Evolutionary conservation across 2,329 filamentous ascomycete species (phyloP).

Genomic region (Acarospora socialis): DNA sequence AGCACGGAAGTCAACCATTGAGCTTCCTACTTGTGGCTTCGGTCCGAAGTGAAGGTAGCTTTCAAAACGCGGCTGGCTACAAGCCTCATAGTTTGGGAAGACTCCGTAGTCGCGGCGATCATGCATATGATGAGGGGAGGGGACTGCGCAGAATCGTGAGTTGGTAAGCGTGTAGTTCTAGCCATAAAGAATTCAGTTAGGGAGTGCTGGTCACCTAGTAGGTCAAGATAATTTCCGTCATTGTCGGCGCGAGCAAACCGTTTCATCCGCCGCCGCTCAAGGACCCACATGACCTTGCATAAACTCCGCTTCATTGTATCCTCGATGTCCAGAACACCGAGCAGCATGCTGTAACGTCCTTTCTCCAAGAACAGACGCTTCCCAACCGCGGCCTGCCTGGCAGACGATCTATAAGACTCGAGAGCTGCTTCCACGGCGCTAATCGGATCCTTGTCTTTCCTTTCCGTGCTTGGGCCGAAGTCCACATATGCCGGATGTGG

Average conservation of each 20-base stretch:
- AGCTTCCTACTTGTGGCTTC: too few relatives aligned
- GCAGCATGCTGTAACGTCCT: too few relatives aligned
- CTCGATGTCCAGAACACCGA: slow-evolving; percentile 2
- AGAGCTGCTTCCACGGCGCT: too few relatives aligned
- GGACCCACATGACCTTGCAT: neutral
- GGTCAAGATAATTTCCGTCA: neutral
- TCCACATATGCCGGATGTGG: slow-evolving; percentile 27
- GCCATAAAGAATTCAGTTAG: neutral
- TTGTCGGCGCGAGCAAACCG: neutral
- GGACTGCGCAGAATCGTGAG: neutral
- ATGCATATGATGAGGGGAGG: neutral
- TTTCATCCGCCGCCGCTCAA: neutral
- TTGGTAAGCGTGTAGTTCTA: neutral
- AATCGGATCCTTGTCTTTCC: too few relatives aligned
- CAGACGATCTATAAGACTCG: too few relatives aligned
- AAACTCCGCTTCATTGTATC: neutral
- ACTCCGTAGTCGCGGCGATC: slow-evolving; percentile 6
- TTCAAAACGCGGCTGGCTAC: slow-evolving; percentile 6
- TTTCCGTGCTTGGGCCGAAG: too few relatives aligned
- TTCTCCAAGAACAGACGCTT: too few relatives aligned
- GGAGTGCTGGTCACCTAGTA: neutral
- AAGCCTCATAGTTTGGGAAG: slow-evolving; percentile 9
- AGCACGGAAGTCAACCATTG: too few relatives aligned
- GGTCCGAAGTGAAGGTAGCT: too few relatives aligned
- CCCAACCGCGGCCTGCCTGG: too few relatives aligned